Evolutionary conservation across 2,329 filamentous ascomycete genomes (phyloP).

Genomic region (Lachnellula willkommii): DNA sequence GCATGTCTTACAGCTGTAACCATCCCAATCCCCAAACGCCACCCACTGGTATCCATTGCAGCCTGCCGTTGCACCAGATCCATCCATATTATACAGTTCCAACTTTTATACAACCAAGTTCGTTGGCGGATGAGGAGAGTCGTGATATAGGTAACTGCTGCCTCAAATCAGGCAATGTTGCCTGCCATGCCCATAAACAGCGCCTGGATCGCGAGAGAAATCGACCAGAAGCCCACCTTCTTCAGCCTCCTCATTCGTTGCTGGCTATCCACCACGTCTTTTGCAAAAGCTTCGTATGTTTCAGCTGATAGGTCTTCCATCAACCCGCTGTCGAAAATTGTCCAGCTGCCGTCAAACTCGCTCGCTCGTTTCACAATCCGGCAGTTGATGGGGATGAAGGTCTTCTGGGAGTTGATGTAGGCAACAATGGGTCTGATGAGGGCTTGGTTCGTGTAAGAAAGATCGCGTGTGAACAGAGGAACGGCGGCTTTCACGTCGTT

Average conservation of each 20-base stretch:
- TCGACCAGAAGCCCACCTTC: conserved; percentile 94
- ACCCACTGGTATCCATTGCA: background rate
- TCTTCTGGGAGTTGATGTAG: conserved; percentile 93
- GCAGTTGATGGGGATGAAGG: conserved; percentile 93
- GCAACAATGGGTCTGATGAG: conserved; percentile 93
- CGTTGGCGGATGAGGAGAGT: conserved; percentile 15
- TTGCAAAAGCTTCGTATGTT: conserved; percentile 90
- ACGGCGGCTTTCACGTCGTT: conserved; percentile 93
- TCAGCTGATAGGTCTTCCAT: conserved; percentile 92
- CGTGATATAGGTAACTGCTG: background rate
- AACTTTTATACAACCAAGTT: conserved; percentile 21
- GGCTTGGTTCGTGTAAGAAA: conserved; percentile 94
- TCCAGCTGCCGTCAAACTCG: conserved; percentile 96
- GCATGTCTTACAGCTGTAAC: background rate
- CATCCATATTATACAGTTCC: conserved; percentile 9
- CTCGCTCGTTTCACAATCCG: conserved; percentile 82
- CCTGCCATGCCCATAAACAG: conserved; percentile 93
- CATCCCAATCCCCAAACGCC: background rate
- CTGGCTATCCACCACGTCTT: conserved; percentile 84
- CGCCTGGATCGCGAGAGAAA: conserved; percentile 87
- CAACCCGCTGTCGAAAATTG: conserved; percentile 84
- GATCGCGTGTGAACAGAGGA: conserved; percentile 83
- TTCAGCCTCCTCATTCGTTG: conserved; percentile 81
- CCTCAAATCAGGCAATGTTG: conserved; percentile 50
- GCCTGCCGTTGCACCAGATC: background rate